phyloP scores from a whole-genome alignment of 2,329 filamentous ascomycete genomes.

The Aspergillus sojae region DNA sequence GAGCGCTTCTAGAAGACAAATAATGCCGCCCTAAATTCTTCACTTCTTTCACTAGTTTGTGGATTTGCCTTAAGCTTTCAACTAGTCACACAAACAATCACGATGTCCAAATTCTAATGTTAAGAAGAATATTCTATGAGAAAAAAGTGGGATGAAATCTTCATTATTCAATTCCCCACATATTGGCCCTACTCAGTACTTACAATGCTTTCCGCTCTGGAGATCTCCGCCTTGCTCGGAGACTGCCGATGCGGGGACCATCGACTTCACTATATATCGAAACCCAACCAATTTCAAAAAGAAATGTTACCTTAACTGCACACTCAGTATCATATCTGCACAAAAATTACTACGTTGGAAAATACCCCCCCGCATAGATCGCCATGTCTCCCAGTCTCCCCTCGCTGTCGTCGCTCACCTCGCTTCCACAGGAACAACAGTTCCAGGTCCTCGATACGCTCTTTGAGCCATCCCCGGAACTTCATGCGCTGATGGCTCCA shows the following conservation, averaged over 20 bases:
- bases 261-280: slow-evolving; percentile 1
- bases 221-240: slow-evolving; percentile 27
- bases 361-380: not conserved
- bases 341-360: not conserved
- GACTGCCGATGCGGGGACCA: slow-evolving; percentile 27
- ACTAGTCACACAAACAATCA: not conserved
- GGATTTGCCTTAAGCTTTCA: not conserved
- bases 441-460: slow-evolving; percentile 68
- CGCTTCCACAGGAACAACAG: slow-evolving; percentile 59
- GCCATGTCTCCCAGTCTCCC: slow-evolving; percentile 54
- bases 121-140: not conserved
- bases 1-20: not conserved
- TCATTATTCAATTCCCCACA: not conserved
- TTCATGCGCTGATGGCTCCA: slow-evolving; percentile 73
- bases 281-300: slow-evolving; percentile 1
- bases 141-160: no score
- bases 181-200: not conserved
- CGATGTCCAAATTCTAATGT: not conserved
- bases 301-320: slow-evolving; percentile 6
- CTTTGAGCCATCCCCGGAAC: slow-evolving; percentile 77
- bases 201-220: slow-evolving; percentile 11
- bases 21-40: not conserved
- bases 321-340: not conserved
- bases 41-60: not conserved
- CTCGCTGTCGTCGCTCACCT: slow-evolving; percentile 57